Conservation (phyloP, 176 grass and related monocot genomes). For the Olyra latifolia region DNA sequence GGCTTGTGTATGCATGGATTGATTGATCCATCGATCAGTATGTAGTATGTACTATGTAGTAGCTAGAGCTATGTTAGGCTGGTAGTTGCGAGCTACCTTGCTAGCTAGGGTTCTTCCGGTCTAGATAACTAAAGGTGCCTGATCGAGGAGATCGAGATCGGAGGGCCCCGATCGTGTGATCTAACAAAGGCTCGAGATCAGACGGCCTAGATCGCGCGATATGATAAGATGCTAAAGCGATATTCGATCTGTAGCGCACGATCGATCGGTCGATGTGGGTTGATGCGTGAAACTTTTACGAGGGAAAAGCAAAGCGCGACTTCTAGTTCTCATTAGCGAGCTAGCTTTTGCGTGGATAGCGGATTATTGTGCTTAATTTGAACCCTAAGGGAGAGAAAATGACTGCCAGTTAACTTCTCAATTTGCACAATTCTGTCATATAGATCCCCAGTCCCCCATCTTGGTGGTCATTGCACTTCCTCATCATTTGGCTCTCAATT, state of each 20-base stretch:
- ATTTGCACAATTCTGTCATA: not conserved
- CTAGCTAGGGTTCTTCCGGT: constrained; percentile 30
- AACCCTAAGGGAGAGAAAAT: not conserved
- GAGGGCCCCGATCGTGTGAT: not conserved
- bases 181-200: constrained; percentile 15
- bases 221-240: constrained; percentile 48
- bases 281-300: constrained; percentile 17
- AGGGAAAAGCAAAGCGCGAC: not conserved
- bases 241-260: constrained; percentile 33
- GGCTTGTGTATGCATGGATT: not conserved
- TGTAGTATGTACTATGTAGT: not conserved
- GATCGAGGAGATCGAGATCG: constrained; percentile 32
- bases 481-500: not conserved
- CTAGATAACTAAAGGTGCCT: constrained; percentile 25
- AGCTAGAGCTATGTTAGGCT: constrained; percentile 1
- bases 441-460: not conserved
- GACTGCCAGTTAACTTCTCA: too few relatives aligned
- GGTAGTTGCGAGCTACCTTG: constrained; percentile 29
- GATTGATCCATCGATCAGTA: too few relatives aligned
- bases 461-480: not conserved
- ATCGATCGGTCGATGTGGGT: constrained; percentile 29
- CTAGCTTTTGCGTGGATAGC: not conserved
- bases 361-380: not conserved
- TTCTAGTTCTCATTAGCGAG: not conserved
- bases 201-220: not conserved